These are phyloP conservation scores for Macroventuria anomochaeta DNA, from an alignment of 2,329 filamentous ascomycete species.

Conservation along the genomic window DNA sequence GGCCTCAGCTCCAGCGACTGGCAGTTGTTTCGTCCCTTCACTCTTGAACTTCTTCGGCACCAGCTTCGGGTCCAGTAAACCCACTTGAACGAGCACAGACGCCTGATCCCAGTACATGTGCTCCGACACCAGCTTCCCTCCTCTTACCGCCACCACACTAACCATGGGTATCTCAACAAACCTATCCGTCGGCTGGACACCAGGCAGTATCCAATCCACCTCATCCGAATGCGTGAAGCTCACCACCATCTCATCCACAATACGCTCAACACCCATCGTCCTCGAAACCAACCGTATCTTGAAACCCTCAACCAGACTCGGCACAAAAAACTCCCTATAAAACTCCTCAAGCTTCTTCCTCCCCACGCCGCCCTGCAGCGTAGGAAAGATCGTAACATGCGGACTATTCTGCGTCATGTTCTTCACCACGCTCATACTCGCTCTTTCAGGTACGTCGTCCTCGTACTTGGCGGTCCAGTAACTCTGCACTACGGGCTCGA, in stretches of 20 bases:
- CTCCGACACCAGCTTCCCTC: constrained; percentile 61
- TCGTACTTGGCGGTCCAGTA: constrained; percentile 47
- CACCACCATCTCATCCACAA: constrained; percentile 66
- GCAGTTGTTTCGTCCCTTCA: constrained; percentile 50
- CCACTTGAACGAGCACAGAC: constrained; percentile 62
- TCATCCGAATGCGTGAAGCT: constrained; percentile 64
- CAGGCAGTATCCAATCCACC: constrained; percentile 65
- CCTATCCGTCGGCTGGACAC: constrained; percentile 62
- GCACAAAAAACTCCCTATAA: constrained; percentile 64
- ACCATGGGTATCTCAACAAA: constrained; percentile 63
- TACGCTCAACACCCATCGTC: constrained; percentile 62
- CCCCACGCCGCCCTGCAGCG: constrained; percentile 54
- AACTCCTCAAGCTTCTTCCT: constrained; percentile 55
- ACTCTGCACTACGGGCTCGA: constrained; percentile 42
- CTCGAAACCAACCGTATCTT: constrained; percentile 61
- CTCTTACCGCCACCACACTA: constrained; percentile 61
- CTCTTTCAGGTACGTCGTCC: constrained; percentile 39
- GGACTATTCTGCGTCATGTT: constrained; percentile 44
- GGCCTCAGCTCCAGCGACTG: constrained; percentile 51
- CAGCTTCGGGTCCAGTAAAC: constrained; percentile 61
- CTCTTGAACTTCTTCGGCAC: constrained; percentile 54
- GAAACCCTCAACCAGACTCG: constrained; percentile 60
- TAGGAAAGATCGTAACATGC: constrained; percentile 51
- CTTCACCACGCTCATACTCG: constrained; percentile 39
- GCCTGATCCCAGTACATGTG: constrained; percentile 68